Conservation (phyloP, 805 yeast species). For the Phaffomyces antillensis region DNA sequence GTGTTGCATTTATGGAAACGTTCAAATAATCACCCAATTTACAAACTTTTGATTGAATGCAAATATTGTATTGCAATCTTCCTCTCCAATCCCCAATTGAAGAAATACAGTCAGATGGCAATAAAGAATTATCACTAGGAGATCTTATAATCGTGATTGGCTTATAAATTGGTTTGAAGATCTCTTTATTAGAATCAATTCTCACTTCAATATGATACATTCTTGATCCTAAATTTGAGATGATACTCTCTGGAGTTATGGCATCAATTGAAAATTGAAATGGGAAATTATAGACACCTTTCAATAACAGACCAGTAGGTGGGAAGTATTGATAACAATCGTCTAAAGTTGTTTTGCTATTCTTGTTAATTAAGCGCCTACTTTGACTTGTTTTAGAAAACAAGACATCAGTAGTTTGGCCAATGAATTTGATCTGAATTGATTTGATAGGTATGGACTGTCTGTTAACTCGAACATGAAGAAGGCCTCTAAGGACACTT, state of each 20-base stretch:
- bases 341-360: conserved; percentile 4
- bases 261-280: conserved; percentile 19
- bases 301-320: conserved; percentile 1
- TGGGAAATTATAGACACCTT: conserved; percentile 17
- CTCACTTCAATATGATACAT: conserved; percentile 11
- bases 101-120: conserved; percentile 7
- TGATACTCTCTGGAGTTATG: conserved; percentile 14
- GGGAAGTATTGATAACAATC: conserved; percentile 11
- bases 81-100: conserved; percentile 16
- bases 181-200: neutral
- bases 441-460: conserved; percentile 4
- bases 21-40: conserved; percentile 9
- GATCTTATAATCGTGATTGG: conserved; percentile 11
- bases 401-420: conserved; percentile 9
- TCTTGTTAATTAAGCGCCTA: conserved; percentile 3
- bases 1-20: conserved; percentile 7
- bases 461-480: conserved; percentile 9
- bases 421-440: conserved; percentile 12
- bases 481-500: conserved; percentile 10
- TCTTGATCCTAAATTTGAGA: conserved; percentile 10
- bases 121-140: conserved; percentile 11
- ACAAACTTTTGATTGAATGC: conserved; percentile 12
- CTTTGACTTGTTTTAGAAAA: neutral
- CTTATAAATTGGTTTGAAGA: neutral
- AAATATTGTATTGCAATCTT: conserved; percentile 10